Evolutionary conservation across 2,329 filamentous ascomycete genomes (phyloP), one percentile per base, ranked within the genome.

Genomic region (Mariannaea sp.): DNA sequence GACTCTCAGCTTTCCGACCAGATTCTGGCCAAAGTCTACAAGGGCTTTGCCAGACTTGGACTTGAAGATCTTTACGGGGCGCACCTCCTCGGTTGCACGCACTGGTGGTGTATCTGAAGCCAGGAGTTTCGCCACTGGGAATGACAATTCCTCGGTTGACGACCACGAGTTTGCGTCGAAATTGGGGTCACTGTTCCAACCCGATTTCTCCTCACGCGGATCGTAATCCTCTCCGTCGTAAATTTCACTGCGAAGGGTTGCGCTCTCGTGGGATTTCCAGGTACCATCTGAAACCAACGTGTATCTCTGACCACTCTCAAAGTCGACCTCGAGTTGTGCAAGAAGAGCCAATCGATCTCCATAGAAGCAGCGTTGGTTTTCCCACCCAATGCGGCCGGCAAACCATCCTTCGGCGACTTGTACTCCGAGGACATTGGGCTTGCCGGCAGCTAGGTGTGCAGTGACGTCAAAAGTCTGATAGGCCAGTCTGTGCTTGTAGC

Each of bases 21-120:
- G 65, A 58, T 84, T 83, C 60, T 84, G 80, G 1, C 80, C 80
- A 62, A 84, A 83, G 57, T 84, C 66, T 14, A 82, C 48, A 3
- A 81, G 60, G 0, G 67, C 73, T 55, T 77, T 77, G 2, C 76
- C 75, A 0, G 72, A 71, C 0, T 70, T 68, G 1, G 73, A 68
- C 43, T 57, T 64, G 24, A 68, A 68, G 42, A 73, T 66, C 32
- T 53, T 44, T 13, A 46, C 44, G n/a, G 61, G 72, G 64, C 49
- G 71, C 12, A 69, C 29, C 20, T 64, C 59, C 57, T 60, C 66
- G 50, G 30, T 69, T 46, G 64, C 73, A 17, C 74, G 69, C 1
- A 80, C 73, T 0, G 78, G 77, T 2, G 77, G 71, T 0, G 67
- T 71, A 55, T 76, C 71, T 1, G 75, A 68, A 4, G 75, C 77